Evolutionary conservation across 1,139 yeast genomes (phyloP), one percentile per base, ranked within the genome.

Genomic region (Protomyces lactucae-debilis): DNA sequence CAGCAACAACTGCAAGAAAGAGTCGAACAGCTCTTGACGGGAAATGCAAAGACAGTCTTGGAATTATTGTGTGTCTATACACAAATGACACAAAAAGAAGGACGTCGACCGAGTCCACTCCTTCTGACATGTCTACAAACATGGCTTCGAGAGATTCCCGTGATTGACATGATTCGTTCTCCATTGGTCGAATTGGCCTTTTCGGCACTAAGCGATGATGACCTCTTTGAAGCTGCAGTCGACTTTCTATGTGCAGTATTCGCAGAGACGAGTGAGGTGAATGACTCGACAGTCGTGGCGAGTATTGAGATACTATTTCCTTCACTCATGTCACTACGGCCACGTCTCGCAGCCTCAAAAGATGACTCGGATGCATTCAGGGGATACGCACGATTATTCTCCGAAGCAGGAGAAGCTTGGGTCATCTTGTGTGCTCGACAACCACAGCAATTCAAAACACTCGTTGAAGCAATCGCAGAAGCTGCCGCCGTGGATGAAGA

Each of bases 341-440:
- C 83, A 10, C 77, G 78, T 64, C 76, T 87, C 68, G 70, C 73
- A 9, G 77, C 76, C 52, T 75, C 76, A 57, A 76, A 76, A 66
- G 87, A 86, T 68, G 95, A 89, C 72, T 80, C 84, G 0, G 96
- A 89, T 63, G 80, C 83, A 35, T 83, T 88, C 72, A 85, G 87
- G 66, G 86, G 89, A 28, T 78, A 88, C 67, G 84, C 96, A 0
- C 80, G 93, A 71, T 75, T 95, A 57, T 89, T 88, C 74, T 89
- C 92, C 21, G 96, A 91, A 71, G 95, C 97, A 1, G 97, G 96
- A 67, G 98, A 92, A 75, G 82, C 96, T 1, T 95, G 99, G 99
- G 95, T 90, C 75, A 88, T 88, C 43, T 79, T 88, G 43, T 84
- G 92, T 65, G 93, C 95, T 6, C 85, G 85, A 71, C 79, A 83